These are phyloP conservation scores for Pseudogymnoascus sp. DNA, from an alignment of 2,329 filamentous ascomycete genomes.

Conservation along the genomic window DNA sequence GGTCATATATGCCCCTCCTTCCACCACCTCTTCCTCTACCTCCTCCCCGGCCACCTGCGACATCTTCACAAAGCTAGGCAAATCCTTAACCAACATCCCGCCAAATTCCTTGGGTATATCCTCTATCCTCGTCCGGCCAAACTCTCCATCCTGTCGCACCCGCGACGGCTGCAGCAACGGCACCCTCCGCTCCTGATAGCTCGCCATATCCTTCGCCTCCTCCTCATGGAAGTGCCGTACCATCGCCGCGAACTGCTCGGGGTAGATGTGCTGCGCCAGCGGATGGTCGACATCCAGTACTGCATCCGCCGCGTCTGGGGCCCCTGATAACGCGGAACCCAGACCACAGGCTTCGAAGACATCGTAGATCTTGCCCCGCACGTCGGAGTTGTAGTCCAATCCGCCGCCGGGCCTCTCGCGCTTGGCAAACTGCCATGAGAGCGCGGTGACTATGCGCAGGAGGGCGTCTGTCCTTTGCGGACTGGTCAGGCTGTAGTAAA, in stretches of 20 bases:
- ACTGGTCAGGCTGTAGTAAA: constrained; percentile 16
- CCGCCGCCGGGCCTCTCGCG: background rate
- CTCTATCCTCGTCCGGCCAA: background rate
- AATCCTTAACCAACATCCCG: background rate
- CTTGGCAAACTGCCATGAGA: background rate
- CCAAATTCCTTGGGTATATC: background rate
- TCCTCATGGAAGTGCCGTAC: background rate
- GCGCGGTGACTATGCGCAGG: background rate
- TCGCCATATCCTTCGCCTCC: constrained; percentile 1
- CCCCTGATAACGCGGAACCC: background rate
- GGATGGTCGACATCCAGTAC: background rate
- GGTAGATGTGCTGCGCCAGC: background rate
- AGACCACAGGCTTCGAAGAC: background rate
- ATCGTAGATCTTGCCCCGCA: background rate
- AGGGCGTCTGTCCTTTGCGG: background rate
- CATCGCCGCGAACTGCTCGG: background rate
- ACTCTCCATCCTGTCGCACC: background rate
- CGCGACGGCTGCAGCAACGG: background rate
- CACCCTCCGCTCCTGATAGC: background rate
- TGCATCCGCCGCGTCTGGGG: background rate
- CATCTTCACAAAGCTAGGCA: background rate
- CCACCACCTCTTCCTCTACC: background rate
- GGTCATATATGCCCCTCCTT: background rate
- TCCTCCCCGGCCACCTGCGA: background rate
- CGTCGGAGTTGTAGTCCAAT: background rate